A percentile compares a stretch with the other conserved stretches of the same genome.
phyloP scores from a whole-genome alignment of 2,329 filamentous ascomycete species.

The Colletotrichum orchidophilum region DNA sequence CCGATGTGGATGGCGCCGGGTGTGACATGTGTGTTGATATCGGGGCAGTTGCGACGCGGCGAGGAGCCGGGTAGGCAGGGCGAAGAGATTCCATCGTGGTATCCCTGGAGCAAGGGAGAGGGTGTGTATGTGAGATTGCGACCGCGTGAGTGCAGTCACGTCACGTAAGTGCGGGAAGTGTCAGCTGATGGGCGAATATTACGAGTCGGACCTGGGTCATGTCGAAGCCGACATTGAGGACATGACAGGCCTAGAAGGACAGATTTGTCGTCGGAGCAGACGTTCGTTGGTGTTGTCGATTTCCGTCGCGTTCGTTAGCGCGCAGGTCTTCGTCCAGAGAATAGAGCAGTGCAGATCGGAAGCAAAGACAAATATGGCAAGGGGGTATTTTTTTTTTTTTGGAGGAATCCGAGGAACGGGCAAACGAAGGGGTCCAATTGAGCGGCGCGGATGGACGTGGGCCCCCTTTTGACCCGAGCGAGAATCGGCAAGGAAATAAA shows the following conservation, averaged over 20 bases:
- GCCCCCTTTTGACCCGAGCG: conserved; percentile 16
- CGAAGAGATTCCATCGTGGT: conserved; percentile 33
- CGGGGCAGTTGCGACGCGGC: conserved; percentile 51
- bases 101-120: conserved; percentile 2
- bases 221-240: conserved; percentile 8
- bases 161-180: conserved; percentile 8
- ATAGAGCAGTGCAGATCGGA: neutral
- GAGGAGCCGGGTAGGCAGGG: conserved; percentile 41
- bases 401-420: conserved; percentile 22
- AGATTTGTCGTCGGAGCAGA: neutral
- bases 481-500: neutral
- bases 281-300: neutral
- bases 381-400: conserved; percentile 1
- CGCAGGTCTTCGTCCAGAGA: neutral
- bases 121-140: neutral
- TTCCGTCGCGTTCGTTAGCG: conserved; percentile 24
- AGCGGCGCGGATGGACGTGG: conserved; percentile 5
- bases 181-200: conserved; percentile 9
- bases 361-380: neutral
- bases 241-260: conserved; percentile 18
- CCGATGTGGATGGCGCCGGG: conserved; percentile 34
- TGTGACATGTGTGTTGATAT: conserved; percentile 38
- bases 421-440: neutral
- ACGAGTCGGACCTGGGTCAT: conserved; percentile 22
- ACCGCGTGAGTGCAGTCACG: neutral